Conservation (phyloP, 169 alveolate species). For the Eimeria brunetti region DNA sequence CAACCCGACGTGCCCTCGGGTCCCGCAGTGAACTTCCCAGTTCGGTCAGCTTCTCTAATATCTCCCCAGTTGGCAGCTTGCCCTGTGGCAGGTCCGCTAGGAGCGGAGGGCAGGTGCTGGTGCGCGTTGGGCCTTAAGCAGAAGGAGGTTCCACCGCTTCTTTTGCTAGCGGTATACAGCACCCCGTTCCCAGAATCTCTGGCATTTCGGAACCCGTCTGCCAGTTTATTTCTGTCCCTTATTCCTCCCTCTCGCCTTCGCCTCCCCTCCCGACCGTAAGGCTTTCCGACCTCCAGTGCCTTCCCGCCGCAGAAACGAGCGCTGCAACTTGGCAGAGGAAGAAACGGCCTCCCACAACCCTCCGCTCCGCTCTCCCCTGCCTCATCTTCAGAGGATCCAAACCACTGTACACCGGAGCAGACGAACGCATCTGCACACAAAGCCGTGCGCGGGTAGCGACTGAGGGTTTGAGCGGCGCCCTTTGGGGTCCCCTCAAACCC, state of each 20-base stretch:
- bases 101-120: slow-evolving; percentile 6
- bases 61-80: slow-evolving; percentile 45
- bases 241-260: slow-evolving; percentile 16
- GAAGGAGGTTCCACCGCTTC: slow-evolving; percentile 45
- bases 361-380: slow-evolving; percentile 64
- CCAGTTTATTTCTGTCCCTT: slow-evolving; percentile 26
- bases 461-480: neutral
- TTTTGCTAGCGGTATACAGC: slow-evolving; percentile 15
- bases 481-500: slow-evolving; percentile 21
- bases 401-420: slow-evolving; percentile 50
- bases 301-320: slow-evolving; percentile 52
- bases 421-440: slow-evolving; percentile 51
- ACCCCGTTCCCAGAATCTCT: neutral
- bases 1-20: slow-evolving; percentile 22
- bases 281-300: slow-evolving; percentile 9
- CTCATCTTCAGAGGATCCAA: slow-evolving; percentile 58
- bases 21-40: slow-evolving; percentile 20
- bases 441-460: slow-evolving; percentile 64
- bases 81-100: neutral
- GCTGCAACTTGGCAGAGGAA: slow-evolving; percentile 26
- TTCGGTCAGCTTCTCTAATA: neutral
- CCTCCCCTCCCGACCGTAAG: slow-evolving; percentile 7
- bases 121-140: slow-evolving; percentile 33
- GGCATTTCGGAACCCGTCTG: slow-evolving; percentile 16
- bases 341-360: slow-evolving; percentile 2